A percentile compares a stretch with the other conserved stretches of the same genome.
Conservation (phyloP, 345 rosid genomes). For the Geranium brycei region DNA sequence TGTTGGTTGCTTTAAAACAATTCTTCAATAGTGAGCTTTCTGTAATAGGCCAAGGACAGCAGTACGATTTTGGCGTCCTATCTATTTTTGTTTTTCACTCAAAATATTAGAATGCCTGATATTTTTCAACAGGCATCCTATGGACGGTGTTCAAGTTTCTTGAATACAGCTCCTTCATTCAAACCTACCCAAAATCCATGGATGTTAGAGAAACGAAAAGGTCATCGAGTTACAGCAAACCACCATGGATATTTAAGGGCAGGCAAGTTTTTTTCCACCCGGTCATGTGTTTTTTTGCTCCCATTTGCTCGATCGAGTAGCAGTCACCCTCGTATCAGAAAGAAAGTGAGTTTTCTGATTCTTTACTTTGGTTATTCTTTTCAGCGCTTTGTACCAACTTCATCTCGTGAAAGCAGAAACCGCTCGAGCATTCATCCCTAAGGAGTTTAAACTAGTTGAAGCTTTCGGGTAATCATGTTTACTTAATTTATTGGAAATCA, state of each 20-base stretch:
- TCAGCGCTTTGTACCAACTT: constrained; percentile 89
- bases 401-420: constrained; percentile 87
- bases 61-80: background rate
- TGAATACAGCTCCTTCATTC: constrained; percentile 6
- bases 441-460: constrained; percentile 71
- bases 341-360: background rate
- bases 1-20: background rate
- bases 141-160: background rate
- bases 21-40: background rate
- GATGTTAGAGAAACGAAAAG: constrained; percentile 27
- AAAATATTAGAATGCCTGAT: background rate
- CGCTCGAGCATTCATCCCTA: constrained; percentile 73
- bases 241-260: constrained; percentile 94
- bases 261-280: constrained; percentile 32
- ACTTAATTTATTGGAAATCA: background rate
- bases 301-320: constrained; percentile 1
- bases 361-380: constrained; percentile 7
- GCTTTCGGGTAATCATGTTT: constrained; percentile 62
- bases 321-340: background rate
- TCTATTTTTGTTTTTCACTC: background rate
- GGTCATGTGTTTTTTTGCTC: background rate
- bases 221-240: constrained; percentile 50
- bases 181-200: constrained; percentile 27
- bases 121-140: background rate
- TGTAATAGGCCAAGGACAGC: no score